Base-by-base conservation (phyloP, 768 basidiomycete species). In the Russula vinacea region DNA sequence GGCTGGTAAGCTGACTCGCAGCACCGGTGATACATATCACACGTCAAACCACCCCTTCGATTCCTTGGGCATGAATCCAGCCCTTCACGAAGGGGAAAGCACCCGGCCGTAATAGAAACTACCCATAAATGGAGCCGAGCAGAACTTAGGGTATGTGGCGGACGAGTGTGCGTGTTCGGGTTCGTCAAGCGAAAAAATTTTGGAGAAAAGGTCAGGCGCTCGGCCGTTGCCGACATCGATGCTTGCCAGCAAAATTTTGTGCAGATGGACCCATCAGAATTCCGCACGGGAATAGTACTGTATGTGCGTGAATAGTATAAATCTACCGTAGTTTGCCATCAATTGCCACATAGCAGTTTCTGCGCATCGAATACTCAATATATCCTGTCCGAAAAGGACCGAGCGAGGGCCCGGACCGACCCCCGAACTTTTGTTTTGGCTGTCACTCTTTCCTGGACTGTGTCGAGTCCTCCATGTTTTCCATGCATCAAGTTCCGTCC, bases 121-220 rank as follows among this genome's bases (percentile, higher is more conserved):
- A 68, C 69, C 68, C 68, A 62, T 65, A 56, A 64, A 56, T 42
- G 51, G 66, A 67, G 65, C 58, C 52, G 58, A 68, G 69, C 64
- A 71, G 71, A 73, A 63, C 66, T 66, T 22, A 37, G 24, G 24
- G 70, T 65, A 71, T 62, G 68, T 65, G 5, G 62, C 67, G 70
- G 70, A 59, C 67, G 68, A 67, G 70, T 64, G 61, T 92, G 90
- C 72, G 89, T 86, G 24, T 87, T 44, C 60, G 57, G 22, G n/a
- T 54, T 13, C 7, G 19, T 37, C 22, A 19, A 9, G 35, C 26
- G 29, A 22, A 2, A 4, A 19, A 40, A 5, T 35, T 7, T 1
- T 35, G 1, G 35, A 35, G 29, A 16, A 32, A 52, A n/a, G 32
- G 2, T 6, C 42, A 7, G 37, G 40, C 35, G 50, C 29, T 58